Evolutionary conservation across 805 yeast genomes (phyloP), one percentile per base, ranked within the genome.

Genomic region (Ogataea saltuana): DNA sequence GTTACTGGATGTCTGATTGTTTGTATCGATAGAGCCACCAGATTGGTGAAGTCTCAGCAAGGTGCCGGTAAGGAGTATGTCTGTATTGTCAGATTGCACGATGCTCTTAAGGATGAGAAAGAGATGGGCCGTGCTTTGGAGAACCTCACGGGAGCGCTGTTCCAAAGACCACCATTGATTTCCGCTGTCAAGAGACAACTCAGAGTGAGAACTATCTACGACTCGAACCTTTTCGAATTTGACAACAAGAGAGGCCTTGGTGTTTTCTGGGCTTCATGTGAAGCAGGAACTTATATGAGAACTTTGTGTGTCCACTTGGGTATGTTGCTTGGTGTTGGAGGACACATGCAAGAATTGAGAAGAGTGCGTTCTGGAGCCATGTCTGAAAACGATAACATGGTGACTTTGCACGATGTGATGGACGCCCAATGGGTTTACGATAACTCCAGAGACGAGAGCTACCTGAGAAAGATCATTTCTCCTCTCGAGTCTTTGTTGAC

Each of bases 1-100:
- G 99, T 93, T 62, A 93, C 99, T 38, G 99, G 99, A 55, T 93
- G 99, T 76, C 77, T 93, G 67, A 93, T 93, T 67, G 99, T 93
- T 49, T 93, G 99, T 80, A 79, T 93, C 55, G 99, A 93, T 71
- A 83, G 97, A 67, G 99, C 99, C 46, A 93, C 99, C 44, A 83
- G 99, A 72, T 78, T 93, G 64, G 99, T 93, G 56, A 93, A 93
- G 71, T 88, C 97, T 42, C 99, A 93, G 74, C 99, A 93, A 71
- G 98, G 98, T 74, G 99, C 99, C 35, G 99, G 99, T 78, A 93
- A 93, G 69, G 99, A 93, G 82, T 93, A 93, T 72, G 99, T 93
- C 43, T 93, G 98, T 76, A 88, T 93, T 56, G 93, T 88, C 46
- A 83, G 98, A 75, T 76, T 93, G 60, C 99, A 93, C 68, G 97